phyloP scores from a whole-genome alignment of 2,329 filamentous ascomycete genomes.

The Colletotrichum falcatum region DNA sequence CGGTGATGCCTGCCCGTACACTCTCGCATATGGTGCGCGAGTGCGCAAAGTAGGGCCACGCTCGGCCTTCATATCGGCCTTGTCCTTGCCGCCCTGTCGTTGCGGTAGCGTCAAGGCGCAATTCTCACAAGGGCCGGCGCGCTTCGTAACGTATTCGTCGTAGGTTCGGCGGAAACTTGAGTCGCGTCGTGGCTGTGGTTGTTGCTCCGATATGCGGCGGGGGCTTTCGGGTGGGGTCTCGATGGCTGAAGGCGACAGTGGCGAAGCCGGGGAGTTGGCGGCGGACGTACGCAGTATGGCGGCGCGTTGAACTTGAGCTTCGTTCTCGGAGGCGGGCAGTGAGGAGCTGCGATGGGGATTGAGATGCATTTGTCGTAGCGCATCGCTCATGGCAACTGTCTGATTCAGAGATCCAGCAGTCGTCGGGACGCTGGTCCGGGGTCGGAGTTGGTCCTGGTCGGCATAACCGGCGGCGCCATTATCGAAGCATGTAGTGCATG shows the following conservation, averaged over 20 bases:
- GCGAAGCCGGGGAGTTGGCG: slow-evolving; percentile 47
- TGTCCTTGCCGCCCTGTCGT: slow-evolving; percentile 50
- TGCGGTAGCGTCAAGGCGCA: slow-evolving; percentile 75
- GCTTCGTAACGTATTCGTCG: slow-evolving; percentile 73
- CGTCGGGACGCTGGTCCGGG: slow-evolving; percentile 55
- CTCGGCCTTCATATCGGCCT: slow-evolving; percentile 50
- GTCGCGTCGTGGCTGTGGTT: slow-evolving; percentile 58
- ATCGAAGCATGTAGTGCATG: slow-evolving; percentile 71
- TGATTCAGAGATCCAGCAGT: slow-evolving; percentile 43
- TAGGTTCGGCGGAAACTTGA: slow-evolving; percentile 73
- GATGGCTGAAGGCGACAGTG: slow-evolving; percentile 55
- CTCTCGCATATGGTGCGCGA: slow-evolving; percentile 69
- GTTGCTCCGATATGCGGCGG: slow-evolving; percentile 53
- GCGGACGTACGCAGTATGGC: slow-evolving; percentile 57
- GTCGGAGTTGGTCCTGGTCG: slow-evolving; percentile 49
- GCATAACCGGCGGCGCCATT: slow-evolving; percentile 49
- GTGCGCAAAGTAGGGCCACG: slow-evolving; percentile 70
- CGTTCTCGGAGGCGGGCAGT: slow-evolving; percentile 57
- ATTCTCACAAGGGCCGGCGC: slow-evolving; percentile 74
- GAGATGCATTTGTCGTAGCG: slow-evolving; percentile 61
- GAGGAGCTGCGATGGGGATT: slow-evolving; percentile 57
- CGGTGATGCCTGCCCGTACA: slow-evolving; percentile 66
- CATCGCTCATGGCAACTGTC: slow-evolving; percentile 57
- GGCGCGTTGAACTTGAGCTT: slow-evolving; percentile 57
- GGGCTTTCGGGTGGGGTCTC: slow-evolving; percentile 72